Conservation (phyloP, 768 basidiomycete species). For the Pisolithus microcarpus region DNA sequence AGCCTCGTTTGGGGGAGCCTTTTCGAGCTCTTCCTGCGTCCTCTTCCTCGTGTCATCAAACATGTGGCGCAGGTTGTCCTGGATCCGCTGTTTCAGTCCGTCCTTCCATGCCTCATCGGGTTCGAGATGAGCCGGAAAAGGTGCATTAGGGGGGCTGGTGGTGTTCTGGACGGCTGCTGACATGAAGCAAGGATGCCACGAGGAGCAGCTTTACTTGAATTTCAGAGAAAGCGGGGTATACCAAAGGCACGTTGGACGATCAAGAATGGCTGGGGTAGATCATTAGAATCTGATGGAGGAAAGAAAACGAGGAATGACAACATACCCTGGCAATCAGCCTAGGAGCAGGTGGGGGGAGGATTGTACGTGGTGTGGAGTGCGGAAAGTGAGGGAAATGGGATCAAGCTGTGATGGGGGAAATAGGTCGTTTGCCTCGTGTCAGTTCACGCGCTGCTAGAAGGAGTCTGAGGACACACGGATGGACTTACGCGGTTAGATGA, state of each 20-base stretch:
- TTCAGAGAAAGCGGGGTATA: background rate
- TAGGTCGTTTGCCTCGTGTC: conserved; percentile 43
- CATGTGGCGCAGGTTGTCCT: conserved; percentile 31
- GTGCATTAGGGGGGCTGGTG: conserved; percentile 6
- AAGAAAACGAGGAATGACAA: conserved; percentile 7
- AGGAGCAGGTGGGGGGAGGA: conserved; percentile 9
- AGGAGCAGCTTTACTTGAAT: conserved; percentile 2
- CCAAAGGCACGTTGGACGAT: background rate
- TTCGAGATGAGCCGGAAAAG: conserved; percentile 29
- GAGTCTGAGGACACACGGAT: background rate
- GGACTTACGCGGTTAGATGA: conserved; percentile 13
- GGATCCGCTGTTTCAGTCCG: conserved; percentile 43
- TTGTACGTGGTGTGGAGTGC: conserved; percentile 12
- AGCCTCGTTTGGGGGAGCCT: conserved; percentile 29
- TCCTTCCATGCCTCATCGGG: conserved; percentile 53
- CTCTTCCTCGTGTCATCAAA: conserved; percentile 61
- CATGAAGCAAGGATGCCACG: conserved; percentile 15
- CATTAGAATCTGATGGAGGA: conserved; percentile 5
- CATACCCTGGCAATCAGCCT: conserved; percentile 11
- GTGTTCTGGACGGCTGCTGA: conserved; percentile 16
- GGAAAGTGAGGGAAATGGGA: background rate
- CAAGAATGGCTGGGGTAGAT: background rate
- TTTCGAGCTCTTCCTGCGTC: conserved; percentile 43
- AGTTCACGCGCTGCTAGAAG: conserved; percentile 36
- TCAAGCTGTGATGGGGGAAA: conserved; percentile 31